Base-by-base conservation (phyloP, 2,329 filamentous ascomycete genomes). In the Trichoderma harzianum region DNA sequence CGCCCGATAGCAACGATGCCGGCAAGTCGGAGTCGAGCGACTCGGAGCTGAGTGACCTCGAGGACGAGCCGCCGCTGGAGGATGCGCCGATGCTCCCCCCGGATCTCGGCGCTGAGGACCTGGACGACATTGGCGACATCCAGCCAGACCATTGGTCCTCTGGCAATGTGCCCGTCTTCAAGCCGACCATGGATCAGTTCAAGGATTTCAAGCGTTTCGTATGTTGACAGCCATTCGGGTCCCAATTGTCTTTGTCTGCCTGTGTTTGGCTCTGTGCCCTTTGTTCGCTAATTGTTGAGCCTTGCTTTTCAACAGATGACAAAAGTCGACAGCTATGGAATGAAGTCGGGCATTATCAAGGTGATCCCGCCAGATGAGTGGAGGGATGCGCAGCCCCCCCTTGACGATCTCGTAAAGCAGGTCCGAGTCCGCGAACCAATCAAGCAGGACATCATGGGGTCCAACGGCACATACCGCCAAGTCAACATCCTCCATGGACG, bases 261-360 rank as follows among this genome's bases (percentile, higher is more conserved):
- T 7, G 28, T 30, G 28, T 58, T 28, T 21, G 16, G 18, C 7
- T 58, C 28, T 21, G 57, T 58, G 7, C 32, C 32, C 34, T 28
- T 28, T 10, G 28, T 69, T 51, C 74, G 73, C 80, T 82, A 74
- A 81, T 79, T 71, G 68, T 70, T 75, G 64, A 51, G 7, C 73
- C 43, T 64, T 66, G 47, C 43, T 58, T 18, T 58, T 18, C 63
- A 57, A 21, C 72, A 91, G 89, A 91, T 91, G 86, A 89, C 91
- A 79, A 95, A 93, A 82, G 90, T 99, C 74, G 93, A 99, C 81
- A 89, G 90, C 75, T 97, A 97, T 80, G 96, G 96, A 77, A 99
- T 99, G 96, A 93, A 94, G 82, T 96, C 94, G 26, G 96, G 96
- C 43, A 98, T 99, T 77, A 90, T 98, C 79, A 98, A 99, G 83